phyloP scores from a whole-genome alignment of 2,329 filamentous ascomycete genomes.

The Talaromyces sp. region DNA sequence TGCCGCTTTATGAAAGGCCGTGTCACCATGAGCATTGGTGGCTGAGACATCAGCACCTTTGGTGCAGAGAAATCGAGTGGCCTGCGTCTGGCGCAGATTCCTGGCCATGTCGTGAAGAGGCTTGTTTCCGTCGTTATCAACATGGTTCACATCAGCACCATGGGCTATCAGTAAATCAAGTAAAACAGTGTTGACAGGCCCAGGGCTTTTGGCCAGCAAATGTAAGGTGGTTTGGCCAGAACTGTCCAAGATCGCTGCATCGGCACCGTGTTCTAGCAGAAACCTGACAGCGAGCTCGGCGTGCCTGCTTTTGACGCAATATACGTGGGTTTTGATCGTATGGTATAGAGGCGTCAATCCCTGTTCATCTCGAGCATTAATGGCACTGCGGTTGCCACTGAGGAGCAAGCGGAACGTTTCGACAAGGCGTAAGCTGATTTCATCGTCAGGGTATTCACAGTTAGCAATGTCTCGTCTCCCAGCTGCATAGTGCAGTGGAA shows the following conservation, averaged over 20 bases:
- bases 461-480: not conserved
- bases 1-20: constrained; percentile 18
- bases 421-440: constrained; percentile 9
- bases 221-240: not conserved
- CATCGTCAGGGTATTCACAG: constrained; percentile 2
- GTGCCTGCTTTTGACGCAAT: constrained; percentile 5
- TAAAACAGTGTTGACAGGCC: not conserved
- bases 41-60: constrained; percentile 15
- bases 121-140: constrained; percentile 17
- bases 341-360: constrained; percentile 16
- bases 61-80: constrained; percentile 2
- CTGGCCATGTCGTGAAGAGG: constrained; percentile 18
- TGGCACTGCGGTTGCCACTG: constrained; percentile 11
- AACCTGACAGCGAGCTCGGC: constrained; percentile 8
- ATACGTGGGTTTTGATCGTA: constrained; percentile 9
- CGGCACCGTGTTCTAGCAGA: not conserved
- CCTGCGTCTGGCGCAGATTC: constrained; percentile 16
- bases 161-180: constrained; percentile 15
- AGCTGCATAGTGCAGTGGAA: constrained; percentile 15
- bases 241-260: not conserved
- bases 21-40: constrained; percentile 16
- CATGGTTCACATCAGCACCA: constrained; percentile 15
- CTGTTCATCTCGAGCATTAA: constrained; percentile 16
- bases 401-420: constrained; percentile 17
- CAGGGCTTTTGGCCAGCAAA: not conserved